Base-by-base conservation (phyloP, 257 asterid species). In the Solanum stenotomum region DNA sequence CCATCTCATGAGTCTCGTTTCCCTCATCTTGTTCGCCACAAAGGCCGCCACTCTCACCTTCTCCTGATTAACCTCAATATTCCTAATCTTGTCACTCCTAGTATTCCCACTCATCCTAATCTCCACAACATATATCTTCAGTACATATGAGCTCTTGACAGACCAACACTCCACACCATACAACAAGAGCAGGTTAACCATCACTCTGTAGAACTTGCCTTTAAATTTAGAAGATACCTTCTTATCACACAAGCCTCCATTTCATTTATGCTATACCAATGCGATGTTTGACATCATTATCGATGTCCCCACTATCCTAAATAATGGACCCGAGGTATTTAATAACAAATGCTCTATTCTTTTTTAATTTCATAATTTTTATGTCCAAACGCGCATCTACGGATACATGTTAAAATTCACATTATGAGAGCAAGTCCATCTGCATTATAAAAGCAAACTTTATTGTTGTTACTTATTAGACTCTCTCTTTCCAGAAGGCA, bases 401-500 rank as follows among this genome's bases (percentile, higher is more conserved):
- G 10, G n/a, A 20, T 20, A 74, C 46, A 75, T 8, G 14, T 81
- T 40, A 42, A 46, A 46, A 18, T 81, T 46, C 7, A 81, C 16
- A 83, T 83, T 52, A 15, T 33, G 31, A 22, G 59, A 76, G 85
- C 25, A 81, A 65, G 40, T 85, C 79, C 65, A 29, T 85, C 25
- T 40, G 6, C 52, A 85, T 89, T 87, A 87, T 59, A 87, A 79
- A 67, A 35, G 33, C 25, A 44, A 16, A 90, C 75, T 91, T 87
- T 87, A 86, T 87, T 85, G 78, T 65, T 65, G 79, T 16, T 35
- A 25, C 63, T 87, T 87, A 86, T 89, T 93, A 89, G 81, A 82
- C 90, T 94, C 91, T 84, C 86, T 91, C 95, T 92, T 90, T 92
- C 88, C 68, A 90, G 93, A 93, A 93, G 96, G 92, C 94, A 91